These are phyloP conservation scores for Kalaharituber pfeilii DNA, from an alignment of 2,329 filamentous ascomycete species.

Conservation along the genomic window DNA sequence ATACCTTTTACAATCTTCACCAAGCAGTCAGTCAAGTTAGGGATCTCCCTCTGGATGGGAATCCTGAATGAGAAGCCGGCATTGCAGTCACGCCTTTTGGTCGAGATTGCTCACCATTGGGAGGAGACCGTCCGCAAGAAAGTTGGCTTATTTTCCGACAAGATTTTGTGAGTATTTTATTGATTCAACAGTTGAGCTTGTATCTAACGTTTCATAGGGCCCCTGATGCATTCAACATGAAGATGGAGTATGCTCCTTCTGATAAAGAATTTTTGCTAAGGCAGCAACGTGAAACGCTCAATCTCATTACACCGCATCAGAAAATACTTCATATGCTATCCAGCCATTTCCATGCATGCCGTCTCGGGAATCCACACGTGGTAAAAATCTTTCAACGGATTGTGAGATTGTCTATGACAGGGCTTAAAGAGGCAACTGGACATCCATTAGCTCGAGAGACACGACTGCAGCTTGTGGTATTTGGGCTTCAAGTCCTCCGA, in stretches of 20 bases:
- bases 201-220: slow-evolving; percentile 32
- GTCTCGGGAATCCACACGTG: slow-evolving; percentile 66
- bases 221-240: slow-evolving; percentile 74
- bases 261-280: slow-evolving; percentile 59
- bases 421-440: slow-evolving; percentile 48
- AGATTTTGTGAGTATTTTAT: background rate
- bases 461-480: slow-evolving; percentile 74
- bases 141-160: slow-evolving; percentile 56
- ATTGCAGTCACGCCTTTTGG: slow-evolving; percentile 69
- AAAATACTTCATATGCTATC: slow-evolving; percentile 73
- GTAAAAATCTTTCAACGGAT: slow-evolving; percentile 69
- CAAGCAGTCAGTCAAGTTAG: slow-evolving; percentile 87
- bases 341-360: slow-evolving; percentile 86
- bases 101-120: slow-evolving; percentile 80
- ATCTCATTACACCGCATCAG: slow-evolving; percentile 71
- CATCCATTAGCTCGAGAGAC: slow-evolving; percentile 84
- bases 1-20: slow-evolving; percentile 89
- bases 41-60: slow-evolving; percentile 88
- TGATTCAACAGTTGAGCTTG: background rate
- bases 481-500: slow-evolving; percentile 61
- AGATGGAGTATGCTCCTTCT: slow-evolving; percentile 82
- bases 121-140: slow-evolving; percentile 62
- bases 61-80: slow-evolving; percentile 90
- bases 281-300: slow-evolving; percentile 61
- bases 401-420: slow-evolving; percentile 59